Conservation (phyloP, 75 land plant species). For the Picea glauca region DNA sequence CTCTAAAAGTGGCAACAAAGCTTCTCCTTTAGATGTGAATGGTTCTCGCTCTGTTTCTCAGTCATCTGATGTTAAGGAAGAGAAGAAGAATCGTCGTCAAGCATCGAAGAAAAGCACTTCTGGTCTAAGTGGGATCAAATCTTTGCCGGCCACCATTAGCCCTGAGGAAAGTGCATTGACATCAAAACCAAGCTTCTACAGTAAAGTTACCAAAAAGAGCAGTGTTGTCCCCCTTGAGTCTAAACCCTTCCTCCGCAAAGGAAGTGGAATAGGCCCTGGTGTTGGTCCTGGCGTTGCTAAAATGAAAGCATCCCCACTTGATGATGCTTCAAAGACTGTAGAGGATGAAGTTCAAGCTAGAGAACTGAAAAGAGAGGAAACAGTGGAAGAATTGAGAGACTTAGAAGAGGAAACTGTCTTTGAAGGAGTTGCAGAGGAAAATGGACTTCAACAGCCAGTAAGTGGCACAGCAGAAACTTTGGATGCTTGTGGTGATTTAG, state of each 20-base stretch:
- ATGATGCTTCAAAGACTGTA: constrained; percentile 23
- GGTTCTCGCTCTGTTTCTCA: background rate
- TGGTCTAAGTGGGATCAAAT: constrained; percentile 2
- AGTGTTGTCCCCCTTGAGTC: constrained; percentile 73
- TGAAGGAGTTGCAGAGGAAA: constrained; percentile 8
- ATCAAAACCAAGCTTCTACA: constrained; percentile 35
- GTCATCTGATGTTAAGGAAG: constrained; percentile 15
- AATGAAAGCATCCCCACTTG: constrained; percentile 25
- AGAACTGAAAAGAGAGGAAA: constrained; percentile 34
- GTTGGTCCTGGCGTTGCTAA: constrained; percentile 40
- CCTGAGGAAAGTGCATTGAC: constrained; percentile 8
- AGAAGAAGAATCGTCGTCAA: constrained; percentile 24
- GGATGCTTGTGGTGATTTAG: constrained; percentile 1
- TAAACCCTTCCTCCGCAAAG: constrained; percentile 78
- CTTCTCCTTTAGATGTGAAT: background rate
- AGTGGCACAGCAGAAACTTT: background rate
- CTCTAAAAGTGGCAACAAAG: constrained; percentile 4
- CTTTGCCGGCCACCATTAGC: background rate
- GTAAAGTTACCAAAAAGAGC: constrained; percentile 53
- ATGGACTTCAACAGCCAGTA: background rate
- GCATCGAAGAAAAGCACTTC: constrained; percentile 5
- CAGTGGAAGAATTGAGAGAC: constrained; percentile 41
- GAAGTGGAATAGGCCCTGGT: constrained; percentile 52
- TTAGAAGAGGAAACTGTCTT: constrained; percentile 16
- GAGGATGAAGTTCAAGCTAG: constrained; percentile 26